These are phyloP conservation scores for Monosporozyma siamensis DNA, from an alignment of 805 yeast genomes.

Conservation along the genomic window DNA sequence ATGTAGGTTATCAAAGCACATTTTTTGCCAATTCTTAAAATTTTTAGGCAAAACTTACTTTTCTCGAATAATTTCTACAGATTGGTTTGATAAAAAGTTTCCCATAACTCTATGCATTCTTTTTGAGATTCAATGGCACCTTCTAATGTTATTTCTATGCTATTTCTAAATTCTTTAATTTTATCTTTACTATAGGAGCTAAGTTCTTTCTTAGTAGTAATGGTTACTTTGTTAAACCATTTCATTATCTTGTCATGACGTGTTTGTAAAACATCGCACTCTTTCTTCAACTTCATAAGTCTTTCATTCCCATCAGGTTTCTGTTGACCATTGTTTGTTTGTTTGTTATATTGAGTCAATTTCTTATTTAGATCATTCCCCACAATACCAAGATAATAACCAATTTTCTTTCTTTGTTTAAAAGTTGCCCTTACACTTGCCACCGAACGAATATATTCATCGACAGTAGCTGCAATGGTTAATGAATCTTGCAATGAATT, in stretches of 20 bases:
- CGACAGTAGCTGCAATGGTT: slow-evolving; percentile 77
- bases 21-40: neutral
- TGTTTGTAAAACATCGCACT: slow-evolving; percentile 46
- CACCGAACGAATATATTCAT: slow-evolving; percentile 73
- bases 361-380: slow-evolving; percentile 42
- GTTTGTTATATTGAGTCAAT: slow-evolving; percentile 38
- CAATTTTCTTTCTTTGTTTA: slow-evolving; percentile 57
- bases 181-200: slow-evolving; percentile 61
- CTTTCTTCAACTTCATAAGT: slow-evolving; percentile 42
- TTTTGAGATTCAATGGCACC: slow-evolving; percentile 88
- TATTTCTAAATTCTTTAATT: slow-evolving; percentile 74
- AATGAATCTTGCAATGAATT: slow-evolving; percentile 76
- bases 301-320: slow-evolving; percentile 34
- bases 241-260: slow-evolving; percentile 45
- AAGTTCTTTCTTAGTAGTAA: slow-evolving; percentile 59
- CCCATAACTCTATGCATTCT: slow-evolving; percentile 83
- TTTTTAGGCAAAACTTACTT: neutral
- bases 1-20: too few relatives aligned
- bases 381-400: slow-evolving; percentile 38
- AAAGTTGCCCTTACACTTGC: slow-evolving; percentile 67
- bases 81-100: slow-evolving; percentile 65
- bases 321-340: slow-evolving; percentile 27
- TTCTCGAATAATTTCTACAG: slow-evolving; percentile 7
- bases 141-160: slow-evolving; percentile 85
- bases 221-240: slow-evolving; percentile 55